phyloP scores from a whole-genome alignment of 1,284 basidiomycete genomes.

The Mycena sp. region DNA sequence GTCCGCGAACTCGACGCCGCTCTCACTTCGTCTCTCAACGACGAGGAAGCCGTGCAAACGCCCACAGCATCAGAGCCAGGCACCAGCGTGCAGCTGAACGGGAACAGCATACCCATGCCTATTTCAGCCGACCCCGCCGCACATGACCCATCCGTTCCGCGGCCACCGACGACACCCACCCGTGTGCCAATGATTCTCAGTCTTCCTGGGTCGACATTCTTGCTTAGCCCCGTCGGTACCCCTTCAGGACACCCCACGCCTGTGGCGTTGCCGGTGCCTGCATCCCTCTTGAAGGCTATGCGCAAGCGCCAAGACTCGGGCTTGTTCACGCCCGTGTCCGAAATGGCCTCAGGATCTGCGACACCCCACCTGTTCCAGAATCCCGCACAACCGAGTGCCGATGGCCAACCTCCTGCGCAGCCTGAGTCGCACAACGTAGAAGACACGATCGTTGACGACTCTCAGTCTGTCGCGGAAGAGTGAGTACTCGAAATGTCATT shows the following conservation, averaged over 20 bases:
- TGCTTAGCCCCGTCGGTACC: slow-evolving; percentile 22
- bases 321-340: slow-evolving; percentile 26
- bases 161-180: slow-evolving; percentile 29
- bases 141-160: slow-evolving; percentile 48
- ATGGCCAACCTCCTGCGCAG: neutral
- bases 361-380: slow-evolving; percentile 1
- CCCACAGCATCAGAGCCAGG: neutral
- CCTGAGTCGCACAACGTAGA: neutral
- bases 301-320: slow-evolving; percentile 11
- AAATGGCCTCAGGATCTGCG: neutral
- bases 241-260: slow-evolving; percentile 2
- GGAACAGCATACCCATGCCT: slow-evolving; percentile 46
- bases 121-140: slow-evolving; percentile 52
- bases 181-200: slow-evolving; percentile 17
- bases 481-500: no score
- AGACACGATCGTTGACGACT: neutral
- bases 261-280: neutral
- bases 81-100: neutral
- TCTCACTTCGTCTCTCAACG: neutral
- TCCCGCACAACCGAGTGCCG: neutral
- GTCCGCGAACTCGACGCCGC: neutral
- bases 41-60: neutral
- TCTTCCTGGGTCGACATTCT: slow-evolving; percentile 28
- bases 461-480: neutral
- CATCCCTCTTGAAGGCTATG: slow-evolving; percentile 13